A percentile compares a stretch with the other conserved stretches of the same genome.
Conservation (phyloP, 306 rosid genomes). For the Fragaria nilgerrensis region DNA sequence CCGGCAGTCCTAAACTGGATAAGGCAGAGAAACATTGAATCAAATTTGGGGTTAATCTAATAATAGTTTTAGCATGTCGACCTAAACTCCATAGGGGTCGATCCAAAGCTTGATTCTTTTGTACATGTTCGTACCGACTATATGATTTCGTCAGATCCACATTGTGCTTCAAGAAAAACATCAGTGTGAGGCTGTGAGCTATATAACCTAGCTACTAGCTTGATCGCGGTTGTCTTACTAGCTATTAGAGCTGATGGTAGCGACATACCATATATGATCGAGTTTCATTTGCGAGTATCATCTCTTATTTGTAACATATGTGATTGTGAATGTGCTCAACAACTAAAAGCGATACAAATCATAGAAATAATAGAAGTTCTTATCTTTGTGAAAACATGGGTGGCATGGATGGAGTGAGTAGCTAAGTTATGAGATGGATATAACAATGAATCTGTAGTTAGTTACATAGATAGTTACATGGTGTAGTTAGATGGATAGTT, state of each 20-base stretch:
- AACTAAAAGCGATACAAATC: background rate
- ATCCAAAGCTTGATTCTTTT: background rate
- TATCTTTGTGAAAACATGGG: background rate
- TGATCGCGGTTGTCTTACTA: background rate
- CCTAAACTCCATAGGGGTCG: background rate
- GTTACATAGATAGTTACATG: too few species aligned
- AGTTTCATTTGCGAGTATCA: too few species aligned
- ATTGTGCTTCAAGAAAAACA: background rate
- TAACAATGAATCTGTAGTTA: too few species aligned
- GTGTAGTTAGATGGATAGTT: too few species aligned
- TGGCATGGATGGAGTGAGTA: constrained; percentile 15
- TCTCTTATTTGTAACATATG: background rate
- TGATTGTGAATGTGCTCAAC: background rate
- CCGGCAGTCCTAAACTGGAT: background rate
- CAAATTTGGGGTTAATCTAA: background rate
- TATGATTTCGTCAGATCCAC: background rate
- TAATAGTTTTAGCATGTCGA: background rate
- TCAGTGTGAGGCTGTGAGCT: background rate
- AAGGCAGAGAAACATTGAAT: background rate
- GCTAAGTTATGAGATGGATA: constrained; percentile 5
- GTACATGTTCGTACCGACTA: background rate
- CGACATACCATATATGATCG: too few species aligned
- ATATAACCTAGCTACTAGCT: too few species aligned
- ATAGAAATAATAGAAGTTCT: background rate
- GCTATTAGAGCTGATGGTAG: too few species aligned